These are phyloP conservation scores for Aureobasidium sp. DNA, from an alignment of 2,329 filamentous ascomycete genomes.

Conservation along the genomic window DNA sequence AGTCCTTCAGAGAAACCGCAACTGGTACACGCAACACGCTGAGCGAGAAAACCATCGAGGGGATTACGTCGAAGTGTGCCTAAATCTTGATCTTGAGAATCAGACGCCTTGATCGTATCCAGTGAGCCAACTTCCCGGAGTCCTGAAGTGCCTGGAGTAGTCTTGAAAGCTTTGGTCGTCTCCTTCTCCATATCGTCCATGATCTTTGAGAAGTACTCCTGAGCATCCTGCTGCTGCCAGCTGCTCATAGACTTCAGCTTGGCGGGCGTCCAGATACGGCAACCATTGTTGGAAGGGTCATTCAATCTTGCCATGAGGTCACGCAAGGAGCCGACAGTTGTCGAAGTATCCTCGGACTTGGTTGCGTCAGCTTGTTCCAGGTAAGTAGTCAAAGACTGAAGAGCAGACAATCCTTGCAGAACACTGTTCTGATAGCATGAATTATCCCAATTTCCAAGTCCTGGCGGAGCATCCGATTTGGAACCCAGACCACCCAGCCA, in stretches of 20 bases:
- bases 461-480: slow-evolving; percentile 40
- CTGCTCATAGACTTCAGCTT: slow-evolving; percentile 88
- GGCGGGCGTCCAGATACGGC: slow-evolving; percentile 72
- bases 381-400: slow-evolving; percentile 53
- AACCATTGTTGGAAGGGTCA: slow-evolving; percentile 62
- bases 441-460: slow-evolving; percentile 86
- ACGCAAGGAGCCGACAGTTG: slow-evolving; percentile 50
- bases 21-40: slow-evolving; percentile 76
- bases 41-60: slow-evolving; percentile 78
- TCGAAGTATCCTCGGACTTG: slow-evolving; percentile 28
- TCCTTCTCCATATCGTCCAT: slow-evolving; percentile 48
- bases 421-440: slow-evolving; percentile 98
- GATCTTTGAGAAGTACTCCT: slow-evolving; percentile 92
- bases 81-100: neutral
- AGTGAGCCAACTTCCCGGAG: slow-evolving; percentile 20
- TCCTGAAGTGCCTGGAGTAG: slow-evolving; percentile 20
- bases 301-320: slow-evolving; percentile 65
- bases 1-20: slow-evolving; percentile 86
- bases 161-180: slow-evolving; percentile 31
- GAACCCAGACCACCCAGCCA: slow-evolving; percentile 8
- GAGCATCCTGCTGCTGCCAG: slow-evolving; percentile 94
- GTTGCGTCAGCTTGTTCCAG: slow-evolving; percentile 21
- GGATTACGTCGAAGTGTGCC: slow-evolving; percentile 50
- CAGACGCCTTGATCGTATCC: neutral
- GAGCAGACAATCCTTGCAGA: slow-evolving; percentile 62